A percentile compares a stretch with the other conserved stretches of the same genome.
Conservation (phyloP, 257 asterid species). For the Ophiorrhiza pumila region DNA sequence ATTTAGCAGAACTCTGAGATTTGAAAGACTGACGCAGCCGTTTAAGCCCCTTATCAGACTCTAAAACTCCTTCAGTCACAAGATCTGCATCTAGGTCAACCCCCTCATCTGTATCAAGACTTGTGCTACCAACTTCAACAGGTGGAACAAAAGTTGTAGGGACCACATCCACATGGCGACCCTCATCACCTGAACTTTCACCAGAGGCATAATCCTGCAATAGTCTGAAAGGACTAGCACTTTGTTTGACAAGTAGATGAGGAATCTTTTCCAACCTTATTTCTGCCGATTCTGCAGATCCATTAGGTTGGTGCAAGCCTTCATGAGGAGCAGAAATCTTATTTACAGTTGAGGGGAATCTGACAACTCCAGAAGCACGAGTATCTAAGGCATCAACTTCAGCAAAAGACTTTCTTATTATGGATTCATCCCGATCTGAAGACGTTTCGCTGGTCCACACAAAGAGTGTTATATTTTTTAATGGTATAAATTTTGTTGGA, state of each 20-base stretch:
- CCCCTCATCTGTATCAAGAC: conserved; percentile 28
- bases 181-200: conserved; percentile 41
- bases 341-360: conserved; percentile 20
- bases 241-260: conserved; percentile 29
- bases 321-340: conserved; percentile 25
- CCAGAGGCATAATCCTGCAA: conserved; percentile 60
- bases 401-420: conserved; percentile 20
- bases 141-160: conserved; percentile 18
- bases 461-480: no score
- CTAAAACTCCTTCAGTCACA: conserved; percentile 11
- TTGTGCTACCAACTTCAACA: conserved; percentile 26
- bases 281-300: conserved; percentile 26
- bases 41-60: conserved; percentile 25
- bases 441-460: no score
- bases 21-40: conserved; percentile 5
- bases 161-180: conserved; percentile 28
- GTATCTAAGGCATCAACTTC: conserved; percentile 30
- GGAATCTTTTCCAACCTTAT: conserved; percentile 38
- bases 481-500: no score
- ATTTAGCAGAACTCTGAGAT: conserved; percentile 24
- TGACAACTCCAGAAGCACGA: conserved; percentile 24
- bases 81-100: conserved; percentile 24
- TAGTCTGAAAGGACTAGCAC: conserved; percentile 44
- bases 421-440: conserved; percentile 18
- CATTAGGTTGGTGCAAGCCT: conserved; percentile 26